These are phyloP conservation scores for Hymenoscyphus linearis DNA, from an alignment of 2,329 filamentous ascomycete species.

Conservation along the genomic window DNA sequence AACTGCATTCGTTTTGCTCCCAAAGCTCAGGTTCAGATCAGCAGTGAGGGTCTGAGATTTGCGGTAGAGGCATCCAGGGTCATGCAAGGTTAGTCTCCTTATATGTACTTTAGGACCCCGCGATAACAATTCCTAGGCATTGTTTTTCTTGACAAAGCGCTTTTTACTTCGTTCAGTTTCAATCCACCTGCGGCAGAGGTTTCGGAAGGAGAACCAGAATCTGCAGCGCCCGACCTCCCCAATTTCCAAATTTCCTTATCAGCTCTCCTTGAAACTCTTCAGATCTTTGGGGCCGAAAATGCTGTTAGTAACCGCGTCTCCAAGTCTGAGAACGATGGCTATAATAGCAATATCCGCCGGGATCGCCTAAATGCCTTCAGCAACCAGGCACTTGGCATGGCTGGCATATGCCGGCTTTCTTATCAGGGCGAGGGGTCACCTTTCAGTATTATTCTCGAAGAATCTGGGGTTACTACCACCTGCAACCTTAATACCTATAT, in stretches of 20 bases:
- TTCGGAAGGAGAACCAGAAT: conserved; percentile 36
- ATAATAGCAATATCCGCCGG: conserved; percentile 56
- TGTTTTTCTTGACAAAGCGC: conserved; percentile 78
- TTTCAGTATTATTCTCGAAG: conserved; percentile 79
- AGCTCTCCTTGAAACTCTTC: conserved; percentile 85
- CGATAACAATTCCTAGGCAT: conserved; percentile 45
- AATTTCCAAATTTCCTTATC: conserved; percentile 83
- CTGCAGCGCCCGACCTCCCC: conserved; percentile 43
- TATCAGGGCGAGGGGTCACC: conserved; percentile 72
- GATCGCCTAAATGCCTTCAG: conserved; percentile 72
- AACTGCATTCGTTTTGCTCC: conserved; percentile 53
- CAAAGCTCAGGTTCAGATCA: conserved; percentile 66
- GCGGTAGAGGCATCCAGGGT: conserved; percentile 82
- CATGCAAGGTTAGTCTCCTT: conserved; percentile 69
- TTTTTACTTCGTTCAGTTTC: conserved; percentile 83
- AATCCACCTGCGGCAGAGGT: conserved; percentile 42
- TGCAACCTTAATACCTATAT: conserved; percentile 89
- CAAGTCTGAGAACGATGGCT: conserved; percentile 54
- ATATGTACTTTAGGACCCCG: conserved; percentile 3
- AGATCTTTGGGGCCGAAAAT: conserved; percentile 88
- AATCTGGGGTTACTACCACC: conserved; percentile 80
- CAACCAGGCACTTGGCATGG: conserved; percentile 74
- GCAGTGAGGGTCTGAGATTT: conserved; percentile 79
- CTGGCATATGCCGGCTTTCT: conserved; percentile 77
- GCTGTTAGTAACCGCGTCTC: conserved; percentile 49